A percentile compares a stretch with the other conserved stretches of the same genome.
phyloP scores from a whole-genome alignment of 176 grass and related monocot species.

The Zoysia pacifica region DNA sequence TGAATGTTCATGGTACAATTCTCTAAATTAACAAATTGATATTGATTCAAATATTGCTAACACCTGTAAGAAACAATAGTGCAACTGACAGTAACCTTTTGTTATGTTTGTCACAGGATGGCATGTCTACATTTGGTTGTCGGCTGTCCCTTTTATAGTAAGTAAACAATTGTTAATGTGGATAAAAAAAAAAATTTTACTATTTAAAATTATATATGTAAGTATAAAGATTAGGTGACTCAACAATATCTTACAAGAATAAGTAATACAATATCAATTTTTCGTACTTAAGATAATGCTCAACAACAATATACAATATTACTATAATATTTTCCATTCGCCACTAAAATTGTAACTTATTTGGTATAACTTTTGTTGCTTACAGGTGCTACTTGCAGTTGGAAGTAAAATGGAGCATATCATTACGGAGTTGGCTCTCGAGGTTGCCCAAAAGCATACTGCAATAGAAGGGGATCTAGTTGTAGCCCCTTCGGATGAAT shows the following conservation, averaged over 20 bases:
- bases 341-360: background rate
- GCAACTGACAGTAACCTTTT: background rate
- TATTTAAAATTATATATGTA: background rate
- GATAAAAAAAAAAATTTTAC: background rate
- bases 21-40: background rate
- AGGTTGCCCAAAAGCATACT: constrained; percentile 64
- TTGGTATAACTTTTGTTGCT: background rate
- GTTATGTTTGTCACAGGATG: constrained; percentile 48
- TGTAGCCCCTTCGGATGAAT: constrained; percentile 66
- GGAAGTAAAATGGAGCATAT: constrained; percentile 92
- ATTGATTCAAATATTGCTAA: background rate
- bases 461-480: constrained; percentile 60
- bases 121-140: constrained; percentile 79
- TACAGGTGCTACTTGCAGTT: constrained; percentile 59
- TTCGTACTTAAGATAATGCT: background rate
- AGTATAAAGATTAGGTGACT: background rate
- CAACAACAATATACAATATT: background rate
- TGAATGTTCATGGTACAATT: constrained; percentile 76
- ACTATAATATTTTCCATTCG: background rate
- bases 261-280: background rate
- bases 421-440: constrained; percentile 63
- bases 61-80: background rate
- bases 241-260: background rate
- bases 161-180: constrained; percentile 35
- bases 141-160: constrained; percentile 68